Conservation (phyloP, 352 stramenopile genomes). For the Globisporangium emineosum region DNA sequence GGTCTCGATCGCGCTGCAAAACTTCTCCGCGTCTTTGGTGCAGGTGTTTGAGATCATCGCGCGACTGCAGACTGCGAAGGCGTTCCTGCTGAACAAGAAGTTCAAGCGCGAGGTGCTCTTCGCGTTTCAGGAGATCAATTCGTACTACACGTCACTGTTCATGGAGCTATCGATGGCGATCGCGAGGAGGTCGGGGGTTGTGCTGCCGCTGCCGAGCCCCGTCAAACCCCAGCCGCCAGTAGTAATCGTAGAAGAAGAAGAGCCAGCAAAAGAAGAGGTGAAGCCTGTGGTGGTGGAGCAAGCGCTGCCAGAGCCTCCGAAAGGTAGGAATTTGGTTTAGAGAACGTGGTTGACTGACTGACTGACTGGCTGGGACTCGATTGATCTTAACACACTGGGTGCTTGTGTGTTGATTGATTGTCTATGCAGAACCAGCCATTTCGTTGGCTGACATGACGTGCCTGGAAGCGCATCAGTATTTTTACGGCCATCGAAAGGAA, state of each 20-base stretch:
- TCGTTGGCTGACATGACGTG: slow-evolving; percentile 31
- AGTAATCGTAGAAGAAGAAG: slow-evolving; percentile 18
- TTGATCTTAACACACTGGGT: background rate
- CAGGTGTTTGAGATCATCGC: slow-evolving; percentile 56
- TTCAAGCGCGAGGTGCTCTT: slow-evolving; percentile 77
- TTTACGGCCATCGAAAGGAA: slow-evolving; percentile 52
- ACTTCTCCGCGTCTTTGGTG: slow-evolving; percentile 60
- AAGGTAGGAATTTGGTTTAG: background rate
- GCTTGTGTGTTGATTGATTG: background rate
- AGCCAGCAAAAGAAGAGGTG: background rate
- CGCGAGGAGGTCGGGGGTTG: slow-evolving; percentile 42
- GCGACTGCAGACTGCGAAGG: slow-evolving; percentile 49
- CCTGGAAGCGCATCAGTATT: slow-evolving; percentile 59
- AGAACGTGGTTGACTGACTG: background rate
- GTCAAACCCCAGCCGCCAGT: slow-evolving; percentile 19
- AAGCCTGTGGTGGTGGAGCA: background rate
- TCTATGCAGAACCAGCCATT: background rate
- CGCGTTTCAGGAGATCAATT: slow-evolving; percentile 84
- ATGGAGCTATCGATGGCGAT: slow-evolving; percentile 80
- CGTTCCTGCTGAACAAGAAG: slow-evolving; percentile 69
- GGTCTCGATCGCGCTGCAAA: slow-evolving; percentile 69
- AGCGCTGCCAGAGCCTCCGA: slow-evolving; percentile 2
- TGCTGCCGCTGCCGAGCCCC: slow-evolving; percentile 46
- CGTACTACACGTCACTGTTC: slow-evolving; percentile 82
- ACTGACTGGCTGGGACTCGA: background rate